Evolutionary conservation across 164 flowering plant species (phyloP), one percentile per base, ranked within the genome.

Genomic region (Kalanchoe fedtschenkoi): DNA sequence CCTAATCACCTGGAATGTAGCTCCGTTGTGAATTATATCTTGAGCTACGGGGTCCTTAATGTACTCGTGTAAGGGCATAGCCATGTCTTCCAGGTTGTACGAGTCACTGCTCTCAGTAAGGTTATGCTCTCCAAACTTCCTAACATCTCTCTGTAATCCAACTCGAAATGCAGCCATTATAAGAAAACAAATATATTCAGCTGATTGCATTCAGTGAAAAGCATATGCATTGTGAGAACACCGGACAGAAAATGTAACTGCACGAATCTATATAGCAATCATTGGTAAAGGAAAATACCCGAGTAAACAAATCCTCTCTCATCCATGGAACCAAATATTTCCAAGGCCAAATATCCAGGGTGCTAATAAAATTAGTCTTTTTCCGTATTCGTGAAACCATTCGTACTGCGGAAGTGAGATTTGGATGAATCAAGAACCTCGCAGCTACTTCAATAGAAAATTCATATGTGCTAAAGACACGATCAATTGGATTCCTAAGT

Each of bases 311-410:
- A 71, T 93, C 99, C 69, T 83, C 87, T 71, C 92, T 88, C 95
- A 93, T 93, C 99, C 99, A 93, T 24, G 99, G 97, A 66, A 88
- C 96, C 81, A 93, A 74, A 78, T 90, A 90, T 74, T 93, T 93
- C 99, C 99, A 93, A 6, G 97, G 97, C 99, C 99, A 93, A 66
- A 95, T 91, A 82, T 90, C 93, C 63, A 91, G 75, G 9, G 99
- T 91, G 69, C 93, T 91, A 34, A 87, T 79, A 74, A 74, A 87
- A 9, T 65, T 68, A 37, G 46, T 65, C 69, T 79, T 84, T 37
- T 76, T 21, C 15, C 87, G 84, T 62, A 79, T 7, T 2, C 76
- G 79, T 58, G 56, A 41, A 66, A 78, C 64, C 90, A 90, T 79
- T 79, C 60, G 64, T 61, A 75, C 75, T 14, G 85, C 91, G 63